Base-by-base conservation (phyloP, 352 stramenopile genomes). In the Peronospora tabacina region DNA sequence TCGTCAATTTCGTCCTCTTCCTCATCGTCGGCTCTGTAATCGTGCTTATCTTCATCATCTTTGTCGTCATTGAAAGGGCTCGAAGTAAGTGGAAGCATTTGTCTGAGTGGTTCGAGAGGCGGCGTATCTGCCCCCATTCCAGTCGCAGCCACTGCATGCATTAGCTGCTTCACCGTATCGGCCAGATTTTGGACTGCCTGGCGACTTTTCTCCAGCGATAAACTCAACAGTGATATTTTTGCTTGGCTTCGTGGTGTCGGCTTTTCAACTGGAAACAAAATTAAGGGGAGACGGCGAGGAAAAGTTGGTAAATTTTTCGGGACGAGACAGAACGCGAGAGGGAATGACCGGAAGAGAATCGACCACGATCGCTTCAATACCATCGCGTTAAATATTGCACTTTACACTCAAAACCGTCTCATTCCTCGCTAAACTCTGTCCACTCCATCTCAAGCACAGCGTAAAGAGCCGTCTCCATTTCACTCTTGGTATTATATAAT, bases 371-470 rank as follows among this genome's bases (percentile, higher is more conserved):
- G 48, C 16, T 46, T 48, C 28, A 24, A 39, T 16, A 44, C n/a
- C 20, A 17, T 38, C 53, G 19, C 30, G 39, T 63, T 63, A 63
- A 68, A 63, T 63, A 63, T 45, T 60, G 45, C 48, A 61, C 44
- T 47, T 24, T 22, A 39, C 32, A 44, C 49, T 17, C 10, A 1
- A 36, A 26, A 42, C 38, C 15, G 11, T 13, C 16, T 70, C 51
- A 92, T 55, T 90, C 75, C 17, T 89, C 77, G 36, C 66, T 88
- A 59, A 98, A 98, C 52, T 97, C 94, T 16, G 90, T 97, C 47
- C 90, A 75, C 52, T 98, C 92, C 91, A 98, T 98, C 33, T 95
- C 88, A 15, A 99, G 87, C 13, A 97, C 87, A 44, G 97, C 78
- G 43, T 87, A 96, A 1, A 99, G 72, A 22, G 96, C 96, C 50